These are phyloP conservation scores for Scenedesmus sp. DNA, from an alignment of 163 green algal species.

Conservation along the genomic window DNA sequence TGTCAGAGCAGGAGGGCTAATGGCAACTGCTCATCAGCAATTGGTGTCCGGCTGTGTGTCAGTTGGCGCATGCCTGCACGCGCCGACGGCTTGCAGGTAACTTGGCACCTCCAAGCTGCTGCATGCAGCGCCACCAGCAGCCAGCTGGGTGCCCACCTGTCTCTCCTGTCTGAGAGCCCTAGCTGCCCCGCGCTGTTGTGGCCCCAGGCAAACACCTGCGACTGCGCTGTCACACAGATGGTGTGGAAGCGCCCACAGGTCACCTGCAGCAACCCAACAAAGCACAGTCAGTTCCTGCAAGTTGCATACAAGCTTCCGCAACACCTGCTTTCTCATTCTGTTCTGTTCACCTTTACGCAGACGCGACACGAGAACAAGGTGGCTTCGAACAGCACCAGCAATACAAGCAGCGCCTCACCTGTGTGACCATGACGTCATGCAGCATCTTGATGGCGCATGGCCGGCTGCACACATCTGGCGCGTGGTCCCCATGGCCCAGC, in stretches of 20 bases:
- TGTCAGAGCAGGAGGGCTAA: not conserved
- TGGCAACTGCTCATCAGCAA: not conserved
- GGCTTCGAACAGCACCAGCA: too few relatives aligned
- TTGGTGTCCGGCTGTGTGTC: not conserved
- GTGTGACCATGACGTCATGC: conserved; percentile 77
- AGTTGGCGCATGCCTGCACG: not conserved
- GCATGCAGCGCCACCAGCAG: not conserved
- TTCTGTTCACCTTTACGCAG: not conserved
- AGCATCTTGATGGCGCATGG: conserved; percentile 62
- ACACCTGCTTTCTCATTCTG: not conserved
- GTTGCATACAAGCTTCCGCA: not conserved
- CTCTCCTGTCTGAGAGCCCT: conserved; percentile 79
- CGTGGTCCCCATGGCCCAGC: conserved; percentile 68
- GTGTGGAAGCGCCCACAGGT: conserved; percentile 83
- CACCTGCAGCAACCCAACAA: conserved; percentile 62
- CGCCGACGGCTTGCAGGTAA: not conserved
- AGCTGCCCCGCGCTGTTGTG: conserved; percentile 86
- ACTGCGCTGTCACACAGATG: conserved; percentile 88
- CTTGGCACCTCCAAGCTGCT: not conserved
- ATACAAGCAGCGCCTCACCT: conserved; percentile 29
- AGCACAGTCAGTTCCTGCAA: not conserved
- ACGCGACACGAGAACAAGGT: too few relatives aligned
- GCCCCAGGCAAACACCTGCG: conserved; percentile 89
- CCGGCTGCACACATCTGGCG: conserved; percentile 44
- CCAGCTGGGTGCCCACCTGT: conserved; percentile 51